Evolutionary conservation across 2,329 filamentous ascomycete genomes (phyloP), one percentile per base, ranked within the genome.

Genomic region (Ophiostoma quercus): DNA sequence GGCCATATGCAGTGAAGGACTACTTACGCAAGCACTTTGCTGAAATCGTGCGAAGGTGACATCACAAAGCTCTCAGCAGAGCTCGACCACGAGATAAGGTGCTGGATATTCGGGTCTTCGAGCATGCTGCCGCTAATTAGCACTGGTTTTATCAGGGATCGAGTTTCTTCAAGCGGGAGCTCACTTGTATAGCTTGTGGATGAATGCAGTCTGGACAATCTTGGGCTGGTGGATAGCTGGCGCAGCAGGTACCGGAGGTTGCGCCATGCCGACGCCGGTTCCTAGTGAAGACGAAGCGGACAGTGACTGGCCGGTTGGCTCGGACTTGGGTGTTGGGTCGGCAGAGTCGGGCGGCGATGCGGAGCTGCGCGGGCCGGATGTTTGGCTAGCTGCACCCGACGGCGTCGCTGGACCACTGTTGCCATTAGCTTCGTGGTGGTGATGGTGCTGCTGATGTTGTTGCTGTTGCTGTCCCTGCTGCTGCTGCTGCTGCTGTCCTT

Each of bases 101-200:
- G 94, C 76, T 95, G 91, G 72, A 99, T 99, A 75, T 84, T 90
- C 47, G 89, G 89, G 78, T 99, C 95, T 79, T 99, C 95, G 72
- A 99, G 84, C 95, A 99, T 98, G 81, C 94, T 98, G 77, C 39
- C 16, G 16, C 57, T 41, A 25, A 60, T 68, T 62, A 68, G 67
- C 51, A 22, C 43, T 47, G 43, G 43, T 47, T 47, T 16, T n/a
- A 19, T 47, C 16, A 16, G 16, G 16, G 6, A 47, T 2, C 12
- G 12, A 7, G 57, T 41, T 14, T 14, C 25, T 41, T 41, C 9
- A 12, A 2, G 25, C 2, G 6, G 7, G 57, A 71, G 43, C 90
- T 77, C 84, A 97, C 94, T 96, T 97, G 84, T 98, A 99, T 47
- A 99, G 87, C 80, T 99, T 99, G 80, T 99, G 95, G 74, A 99